A percentile compares a stretch with the other conserved stretches of the same genome.
Evolutionary conservation across 2,329 filamentous ascomycete species (phyloP).

Genomic region (Pseudomassariella vexata): DNA sequence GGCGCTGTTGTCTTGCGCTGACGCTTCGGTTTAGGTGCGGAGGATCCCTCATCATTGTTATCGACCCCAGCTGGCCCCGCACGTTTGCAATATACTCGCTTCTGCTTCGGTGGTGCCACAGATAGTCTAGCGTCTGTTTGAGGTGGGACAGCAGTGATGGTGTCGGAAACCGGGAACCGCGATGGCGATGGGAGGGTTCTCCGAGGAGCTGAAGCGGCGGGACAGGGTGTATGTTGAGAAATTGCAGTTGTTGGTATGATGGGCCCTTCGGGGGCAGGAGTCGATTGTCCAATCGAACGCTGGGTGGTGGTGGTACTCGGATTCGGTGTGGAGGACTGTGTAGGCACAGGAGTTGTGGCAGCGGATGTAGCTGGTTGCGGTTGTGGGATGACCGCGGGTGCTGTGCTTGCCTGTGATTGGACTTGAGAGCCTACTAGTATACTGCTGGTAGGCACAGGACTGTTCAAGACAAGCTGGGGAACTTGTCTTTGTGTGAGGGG

Average conservation of each 20-base stretch:
- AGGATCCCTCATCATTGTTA: slow-evolving; percentile 5
- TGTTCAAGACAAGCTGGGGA: too few relatives aligned
- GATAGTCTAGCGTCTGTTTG: not conserved
- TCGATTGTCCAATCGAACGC: slow-evolving; percentile 1
- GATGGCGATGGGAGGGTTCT: slow-evolving; percentile 1
- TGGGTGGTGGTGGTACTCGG: too few relatives aligned
- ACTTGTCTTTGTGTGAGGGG: too few relatives aligned
- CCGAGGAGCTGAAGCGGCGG: not conserved
- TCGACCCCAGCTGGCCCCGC: slow-evolving; percentile 13
- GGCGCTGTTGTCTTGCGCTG: slow-evolving; percentile 17
- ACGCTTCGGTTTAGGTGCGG: slow-evolving; percentile 25
- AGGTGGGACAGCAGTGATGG: slow-evolving; percentile 1
- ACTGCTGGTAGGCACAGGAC: too few relatives aligned
- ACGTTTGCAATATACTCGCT: slow-evolving; percentile 19
- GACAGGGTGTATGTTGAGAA: slow-evolving; percentile 1
- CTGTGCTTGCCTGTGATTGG: too few relatives aligned
- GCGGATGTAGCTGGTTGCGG: not conserved
- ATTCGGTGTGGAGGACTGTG: not conserved
- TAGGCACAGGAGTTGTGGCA: not conserved
- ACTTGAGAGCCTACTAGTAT: too few relatives aligned
- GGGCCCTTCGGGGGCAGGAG: not conserved
- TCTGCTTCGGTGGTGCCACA: slow-evolving; percentile 11
- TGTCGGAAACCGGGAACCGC: slow-evolving; percentile 1
- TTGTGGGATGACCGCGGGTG: not conserved
- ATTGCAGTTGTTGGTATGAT: not conserved